Percentiles rank a stretch among this genome's conserved stretches.
Conservation (phyloP, 1,284 basidiomycete genomes). For the Melanopsichium pennsylvanicum region DNA sequence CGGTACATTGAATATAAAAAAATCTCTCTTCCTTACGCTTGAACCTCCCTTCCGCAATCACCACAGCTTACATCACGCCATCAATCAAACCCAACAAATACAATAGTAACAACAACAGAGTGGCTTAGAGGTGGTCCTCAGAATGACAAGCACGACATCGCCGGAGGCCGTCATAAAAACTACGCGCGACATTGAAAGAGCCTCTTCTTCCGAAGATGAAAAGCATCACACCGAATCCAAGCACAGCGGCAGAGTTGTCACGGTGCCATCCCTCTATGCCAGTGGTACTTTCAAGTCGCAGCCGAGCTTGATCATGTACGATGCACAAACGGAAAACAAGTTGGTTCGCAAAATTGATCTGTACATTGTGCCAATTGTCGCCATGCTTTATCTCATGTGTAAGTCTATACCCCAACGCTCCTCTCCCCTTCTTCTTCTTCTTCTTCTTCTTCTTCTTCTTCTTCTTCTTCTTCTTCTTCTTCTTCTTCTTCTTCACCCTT, state of each 20-base stretch:
- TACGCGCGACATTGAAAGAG: constrained; percentile 27
- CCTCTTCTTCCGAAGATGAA: constrained; percentile 32
- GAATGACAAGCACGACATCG: constrained; percentile 27
- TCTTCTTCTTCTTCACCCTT: no score
- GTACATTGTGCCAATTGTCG: constrained; percentile 50
- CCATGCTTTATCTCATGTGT: constrained; percentile 43
- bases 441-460: not conserved
- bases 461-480: no score
- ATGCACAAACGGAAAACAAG: constrained; percentile 33
- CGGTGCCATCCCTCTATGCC: constrained; percentile 15
- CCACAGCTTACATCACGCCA: no score
- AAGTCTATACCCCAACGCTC: not conserved
- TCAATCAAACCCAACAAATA: no score
- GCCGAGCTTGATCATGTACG: constrained; percentile 68
- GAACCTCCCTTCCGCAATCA: no score
- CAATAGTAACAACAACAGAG: no score
- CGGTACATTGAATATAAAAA: no score
- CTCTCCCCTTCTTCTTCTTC: no score
- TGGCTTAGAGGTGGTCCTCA: no score
- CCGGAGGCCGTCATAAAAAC: constrained; percentile 13
- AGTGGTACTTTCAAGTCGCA: constrained; percentile 10
- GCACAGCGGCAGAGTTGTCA: not conserved
- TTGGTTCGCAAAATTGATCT: constrained; percentile 58
- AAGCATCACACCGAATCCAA: constrained; percentile 18
- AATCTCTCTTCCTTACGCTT: no score